Percentiles rank a stretch among this genome's conserved stretches.
Evolutionary conservation across 192 early-diverging fungal species (phyloP).

Genomic region (Linnemannia elongata): DNA sequence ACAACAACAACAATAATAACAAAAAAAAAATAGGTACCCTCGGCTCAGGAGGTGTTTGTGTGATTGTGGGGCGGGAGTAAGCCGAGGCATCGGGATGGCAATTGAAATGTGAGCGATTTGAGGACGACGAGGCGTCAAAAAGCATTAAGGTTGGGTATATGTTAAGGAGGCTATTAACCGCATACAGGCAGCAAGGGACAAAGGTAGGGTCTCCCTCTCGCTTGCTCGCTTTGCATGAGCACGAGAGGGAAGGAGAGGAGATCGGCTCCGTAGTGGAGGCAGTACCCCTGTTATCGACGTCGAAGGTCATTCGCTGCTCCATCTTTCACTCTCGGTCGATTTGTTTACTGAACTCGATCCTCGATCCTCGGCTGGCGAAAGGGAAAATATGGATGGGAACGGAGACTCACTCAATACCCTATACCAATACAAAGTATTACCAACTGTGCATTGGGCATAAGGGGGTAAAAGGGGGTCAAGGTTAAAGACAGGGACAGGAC

Average conservation of each 20-base stretch:
- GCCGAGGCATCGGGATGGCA: background rate
- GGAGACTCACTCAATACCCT: background rate
- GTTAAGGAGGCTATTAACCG: background rate
- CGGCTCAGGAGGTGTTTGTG: background rate
- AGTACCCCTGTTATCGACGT: background rate
- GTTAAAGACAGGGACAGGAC: no score
- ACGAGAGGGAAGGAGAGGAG: background rate
- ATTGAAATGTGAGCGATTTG: background rate
- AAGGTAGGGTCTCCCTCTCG: background rate
- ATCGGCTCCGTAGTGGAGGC: background rate
- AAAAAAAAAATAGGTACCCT: background rate
- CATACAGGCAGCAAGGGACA: background rate
- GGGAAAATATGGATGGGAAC: background rate
- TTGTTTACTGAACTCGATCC: no score
- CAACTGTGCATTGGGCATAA: background rate
- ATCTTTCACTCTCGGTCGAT: background rate
- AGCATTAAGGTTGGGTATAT: background rate
- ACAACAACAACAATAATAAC: background rate
- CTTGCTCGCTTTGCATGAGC: background rate
- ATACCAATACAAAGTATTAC: background rate
- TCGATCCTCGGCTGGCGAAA: background rate
- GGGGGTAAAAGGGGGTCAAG: background rate
- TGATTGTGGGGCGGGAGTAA: background rate
- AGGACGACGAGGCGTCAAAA: background rate
- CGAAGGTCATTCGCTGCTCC: background rate